Percentiles rank a stretch among this genome's conserved stretches.
phyloP scores from a whole-genome alignment of 148 eudicot species.

The Salicornia ramosissima region DNA sequence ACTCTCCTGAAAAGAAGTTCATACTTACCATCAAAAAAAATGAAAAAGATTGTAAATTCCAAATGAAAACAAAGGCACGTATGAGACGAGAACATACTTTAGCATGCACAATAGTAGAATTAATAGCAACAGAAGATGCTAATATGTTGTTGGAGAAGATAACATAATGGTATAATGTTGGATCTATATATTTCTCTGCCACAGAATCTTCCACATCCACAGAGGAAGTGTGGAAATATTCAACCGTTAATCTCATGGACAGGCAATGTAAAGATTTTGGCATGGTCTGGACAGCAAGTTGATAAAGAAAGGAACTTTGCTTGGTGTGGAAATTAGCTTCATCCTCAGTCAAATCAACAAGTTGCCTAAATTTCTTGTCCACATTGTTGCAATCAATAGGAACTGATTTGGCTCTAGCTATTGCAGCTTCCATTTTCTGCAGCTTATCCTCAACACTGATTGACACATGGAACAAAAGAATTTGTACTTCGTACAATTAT shows the following conservation, averaged over 20 bases:
- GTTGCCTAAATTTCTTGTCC: slow-evolving; percentile 94
- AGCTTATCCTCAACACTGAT: slow-evolving; percentile 64
- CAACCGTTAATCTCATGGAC: slow-evolving; percentile 86
- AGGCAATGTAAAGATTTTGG: slow-evolving; percentile 95
- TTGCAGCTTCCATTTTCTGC: slow-evolving; percentile 61
- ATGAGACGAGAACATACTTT: slow-evolving; percentile 46
- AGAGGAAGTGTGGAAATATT: slow-evolving; percentile 58
- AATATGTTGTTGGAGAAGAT: slow-evolving; percentile 84
- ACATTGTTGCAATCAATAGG: slow-evolving; percentile 78
- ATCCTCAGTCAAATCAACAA: slow-evolving; percentile 91
- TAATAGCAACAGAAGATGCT: slow-evolving; percentile 76
- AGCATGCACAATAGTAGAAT: slow-evolving; percentile 78
- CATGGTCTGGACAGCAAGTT: slow-evolving; percentile 90
- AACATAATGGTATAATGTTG: slow-evolving; percentile 66
- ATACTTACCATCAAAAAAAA: slow-evolving; percentile 2
- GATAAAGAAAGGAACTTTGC: slow-evolving; percentile 94
- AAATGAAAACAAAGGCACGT: neutral
- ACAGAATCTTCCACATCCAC: slow-evolving; percentile 42
- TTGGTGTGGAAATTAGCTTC: slow-evolving; percentile 90
- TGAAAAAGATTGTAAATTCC: neutral
- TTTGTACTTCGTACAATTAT: neutral
- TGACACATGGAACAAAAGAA: slow-evolving; percentile 6
- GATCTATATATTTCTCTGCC: slow-evolving; percentile 47
- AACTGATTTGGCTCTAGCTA: slow-evolving; percentile 65
- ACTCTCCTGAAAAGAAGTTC: slow-evolving; percentile 58